A percentile compares a stretch with the other conserved stretches of the same genome.
Conservation (phyloP, 768 basidiomycete species). For the Dioszegia aurantiaca region DNA sequence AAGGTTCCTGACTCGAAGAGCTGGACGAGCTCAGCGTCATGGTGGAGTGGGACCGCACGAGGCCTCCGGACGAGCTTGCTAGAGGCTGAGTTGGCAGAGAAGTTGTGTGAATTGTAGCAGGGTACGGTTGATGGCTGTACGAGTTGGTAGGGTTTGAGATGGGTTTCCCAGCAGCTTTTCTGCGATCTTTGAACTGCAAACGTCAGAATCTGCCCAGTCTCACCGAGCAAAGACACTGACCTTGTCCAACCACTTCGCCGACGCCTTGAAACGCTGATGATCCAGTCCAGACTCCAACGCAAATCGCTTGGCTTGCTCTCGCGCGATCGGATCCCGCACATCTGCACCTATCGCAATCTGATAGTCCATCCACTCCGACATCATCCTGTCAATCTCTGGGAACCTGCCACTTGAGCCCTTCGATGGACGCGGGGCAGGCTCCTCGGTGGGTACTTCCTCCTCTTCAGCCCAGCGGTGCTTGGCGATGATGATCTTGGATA, state of each 20-base stretch:
- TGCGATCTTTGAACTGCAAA: constrained; percentile 48
- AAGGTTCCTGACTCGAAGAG: constrained; percentile 12
- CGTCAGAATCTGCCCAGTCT: constrained; percentile 15
- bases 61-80: too few species aligned
- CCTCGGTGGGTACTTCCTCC: constrained; percentile 30
- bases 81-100: too few species aligned
- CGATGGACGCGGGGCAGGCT: constrained; percentile 32
- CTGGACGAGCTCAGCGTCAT: neutral
- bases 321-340: constrained; percentile 41
- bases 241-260: constrained; percentile 51
- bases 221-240: constrained; percentile 16
- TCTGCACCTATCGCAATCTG: constrained; percentile 44
- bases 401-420: constrained; percentile 46
- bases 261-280: constrained; percentile 49
- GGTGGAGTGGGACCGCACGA: too few species aligned
- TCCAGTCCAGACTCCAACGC: constrained; percentile 44
- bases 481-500: constrained; percentile 48
- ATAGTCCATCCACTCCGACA: constrained; percentile 50
- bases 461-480: constrained; percentile 48
- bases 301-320: constrained; percentile 47
- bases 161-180: constrained; percentile 39
- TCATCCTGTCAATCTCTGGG: constrained; percentile 46
- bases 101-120: too few species aligned
- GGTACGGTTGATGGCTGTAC: constrained; percentile 28
- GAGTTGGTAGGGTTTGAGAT: constrained; percentile 25